These are phyloP conservation scores for Suillus subluteus DNA, from an alignment of 768 basidiomycete genomes.

Conservation along the genomic window DNA sequence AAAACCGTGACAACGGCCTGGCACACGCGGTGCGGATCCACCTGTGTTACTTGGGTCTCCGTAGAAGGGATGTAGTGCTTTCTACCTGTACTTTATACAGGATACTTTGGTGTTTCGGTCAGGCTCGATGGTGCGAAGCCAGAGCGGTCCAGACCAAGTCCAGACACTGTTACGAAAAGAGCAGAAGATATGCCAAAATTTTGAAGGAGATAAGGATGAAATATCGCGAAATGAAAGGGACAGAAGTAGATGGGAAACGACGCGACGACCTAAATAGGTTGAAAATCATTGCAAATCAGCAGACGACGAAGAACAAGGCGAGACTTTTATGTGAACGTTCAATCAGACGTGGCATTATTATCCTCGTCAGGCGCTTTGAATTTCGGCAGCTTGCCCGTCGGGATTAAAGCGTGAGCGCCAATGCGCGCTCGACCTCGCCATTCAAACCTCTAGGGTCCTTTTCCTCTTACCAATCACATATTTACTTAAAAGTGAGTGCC, in stretches of 20 bases:
- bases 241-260: constrained; percentile 1
- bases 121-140: not conserved
- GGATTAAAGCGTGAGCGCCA: not conserved
- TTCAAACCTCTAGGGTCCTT: not conserved
- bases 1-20: not conserved
- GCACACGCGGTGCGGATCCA: not conserved
- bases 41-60: not conserved
- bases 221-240: not conserved
- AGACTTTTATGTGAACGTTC: not conserved
- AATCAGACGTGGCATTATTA: not conserved
- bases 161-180: not conserved
- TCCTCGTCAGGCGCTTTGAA: not conserved
- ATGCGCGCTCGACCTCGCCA: not conserved
- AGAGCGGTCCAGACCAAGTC: not conserved
- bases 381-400: not conserved
- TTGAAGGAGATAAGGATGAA: constrained; percentile 1
- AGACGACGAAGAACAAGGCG: not conserved
- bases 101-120: not conserved
- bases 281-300: constrained; percentile 6
- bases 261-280: not conserved
- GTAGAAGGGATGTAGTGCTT: not conserved
- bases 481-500: not conserved
- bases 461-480: not conserved
- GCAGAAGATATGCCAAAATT: not conserved
- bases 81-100: not conserved